A percentile compares a stretch with the other conserved stretches of the same genome.
These are phyloP conservation scores for Fusarium humuli DNA, from an alignment of 2,329 filamentous ascomycete species.

Conservation along the genomic window DNA sequence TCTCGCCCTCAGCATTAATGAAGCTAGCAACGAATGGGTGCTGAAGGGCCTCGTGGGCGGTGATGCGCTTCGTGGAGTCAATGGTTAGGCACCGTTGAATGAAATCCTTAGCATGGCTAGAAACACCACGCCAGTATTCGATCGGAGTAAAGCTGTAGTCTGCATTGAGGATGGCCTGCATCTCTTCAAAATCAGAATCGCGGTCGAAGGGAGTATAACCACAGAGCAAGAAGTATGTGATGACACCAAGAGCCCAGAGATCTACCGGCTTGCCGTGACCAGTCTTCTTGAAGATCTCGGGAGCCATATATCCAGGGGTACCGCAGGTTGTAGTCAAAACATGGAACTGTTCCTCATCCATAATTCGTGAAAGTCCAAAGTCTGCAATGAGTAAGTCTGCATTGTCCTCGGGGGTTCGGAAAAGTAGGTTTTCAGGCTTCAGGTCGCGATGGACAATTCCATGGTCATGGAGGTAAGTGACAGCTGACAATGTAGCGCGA, in stretches of 20 bases:
- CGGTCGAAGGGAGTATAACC: constrained; percentile 98
- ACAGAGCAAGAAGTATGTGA: constrained; percentile 97
- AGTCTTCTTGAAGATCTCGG: constrained; percentile 98
- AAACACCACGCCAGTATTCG: constrained; percentile 97
- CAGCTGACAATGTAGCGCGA: constrained; percentile 93
- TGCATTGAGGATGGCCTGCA: constrained; percentile 97
- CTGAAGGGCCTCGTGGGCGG: constrained; percentile 81
- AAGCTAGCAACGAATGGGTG: constrained; percentile 73
- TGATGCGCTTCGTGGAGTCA: constrained; percentile 88
- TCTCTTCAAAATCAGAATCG: constrained; percentile 97
- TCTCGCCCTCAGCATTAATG: constrained; percentile 59
- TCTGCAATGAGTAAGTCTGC: constrained; percentile 97
- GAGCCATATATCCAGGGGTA: constrained; percentile 98
- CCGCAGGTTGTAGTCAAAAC: constrained; percentile 97
- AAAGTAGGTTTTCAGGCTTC: constrained; percentile 96
- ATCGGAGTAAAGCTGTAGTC: constrained; percentile 95
- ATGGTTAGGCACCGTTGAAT: constrained; percentile 92
- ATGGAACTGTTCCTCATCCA: constrained; percentile 99
- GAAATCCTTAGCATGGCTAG: constrained; percentile 86
- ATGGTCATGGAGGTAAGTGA: constrained; percentile 97
- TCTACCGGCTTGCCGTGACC: constrained; percentile 98
- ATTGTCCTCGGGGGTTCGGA: constrained; percentile 97
- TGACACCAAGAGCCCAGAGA: constrained; percentile 97
- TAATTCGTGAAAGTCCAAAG: constrained; percentile 94
- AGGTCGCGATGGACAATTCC: constrained; percentile 98